These are phyloP conservation scores for Cladophialophora immunda DNA, from an alignment of 2,329 filamentous ascomycete species.

Conservation along the genomic window DNA sequence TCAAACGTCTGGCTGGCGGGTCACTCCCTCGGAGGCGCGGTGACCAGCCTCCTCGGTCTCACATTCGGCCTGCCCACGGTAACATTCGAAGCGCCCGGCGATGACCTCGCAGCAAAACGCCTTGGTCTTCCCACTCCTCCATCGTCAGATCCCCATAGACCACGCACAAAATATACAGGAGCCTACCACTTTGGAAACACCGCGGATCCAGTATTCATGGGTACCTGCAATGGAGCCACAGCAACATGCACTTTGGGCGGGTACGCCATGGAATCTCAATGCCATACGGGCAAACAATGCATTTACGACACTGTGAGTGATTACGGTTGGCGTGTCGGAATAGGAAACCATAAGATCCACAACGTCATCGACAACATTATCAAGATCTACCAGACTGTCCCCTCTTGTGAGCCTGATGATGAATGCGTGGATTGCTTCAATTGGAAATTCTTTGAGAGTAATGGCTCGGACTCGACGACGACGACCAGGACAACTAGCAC, in stretches of 20 bases:
- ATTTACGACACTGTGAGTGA: constrained; percentile 92
- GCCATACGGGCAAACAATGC: constrained; percentile 87
- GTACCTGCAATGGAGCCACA: constrained; percentile 88
- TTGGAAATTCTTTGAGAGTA: constrained; percentile 96
- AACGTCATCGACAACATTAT: constrained; percentile 89
- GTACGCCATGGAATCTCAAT: constrained; percentile 92
- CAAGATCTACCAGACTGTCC: constrained; percentile 80
- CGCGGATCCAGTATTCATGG: constrained; percentile 93
- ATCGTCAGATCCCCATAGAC: constrained; percentile 73
- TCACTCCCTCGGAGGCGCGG: constrained; percentile 89
- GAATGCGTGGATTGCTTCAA: constrained; percentile 86
- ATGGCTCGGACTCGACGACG: constrained; percentile 79
- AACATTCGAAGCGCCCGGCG: constrained; percentile 91
- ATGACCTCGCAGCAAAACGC: constrained; percentile 84
- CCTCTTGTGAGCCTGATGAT: constrained; percentile 78
- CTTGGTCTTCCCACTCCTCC: constrained; percentile 88
- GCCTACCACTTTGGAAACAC: constrained; percentile 94
- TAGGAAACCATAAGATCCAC: constrained; percentile 89
- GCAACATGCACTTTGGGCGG: constrained; percentile 90
- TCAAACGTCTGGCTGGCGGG: constrained; percentile 89
- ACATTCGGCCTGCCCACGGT: constrained; percentile 92
- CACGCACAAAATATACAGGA: constrained; percentile 75
- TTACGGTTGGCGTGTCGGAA: constrained; percentile 89
- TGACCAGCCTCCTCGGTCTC: constrained; percentile 85
- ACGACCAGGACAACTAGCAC: constrained; percentile 67